Percentiles rank a stretch among this genome's conserved stretches.
Conservation (phyloP, 768 basidiomycete genomes). For the Rhodosporidiobolus odoratus region DNA sequence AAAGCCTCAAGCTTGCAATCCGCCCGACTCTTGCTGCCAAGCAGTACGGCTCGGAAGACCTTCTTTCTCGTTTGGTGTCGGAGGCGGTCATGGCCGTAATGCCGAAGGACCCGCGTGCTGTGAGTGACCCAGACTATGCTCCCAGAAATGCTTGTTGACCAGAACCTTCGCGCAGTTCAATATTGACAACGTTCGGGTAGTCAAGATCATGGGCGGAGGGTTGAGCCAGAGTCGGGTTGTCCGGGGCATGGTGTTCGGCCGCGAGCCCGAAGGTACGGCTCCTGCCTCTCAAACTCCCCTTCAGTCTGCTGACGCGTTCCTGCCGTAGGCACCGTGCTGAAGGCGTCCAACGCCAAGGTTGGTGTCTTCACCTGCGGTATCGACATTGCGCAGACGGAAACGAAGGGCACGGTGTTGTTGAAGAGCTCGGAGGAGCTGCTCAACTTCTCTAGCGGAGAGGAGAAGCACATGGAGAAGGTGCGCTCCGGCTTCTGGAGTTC, state of each 20-base stretch:
- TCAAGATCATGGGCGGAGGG: constrained; percentile 95
- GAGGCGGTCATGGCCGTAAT: constrained; percentile 89
- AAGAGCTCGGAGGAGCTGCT: constrained; percentile 95
- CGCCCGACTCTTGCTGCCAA: constrained; percentile 92
- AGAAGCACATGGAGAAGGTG: constrained; percentile 87
- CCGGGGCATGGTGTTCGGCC: constrained; percentile 94
- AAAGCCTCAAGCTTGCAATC: constrained; percentile 66
- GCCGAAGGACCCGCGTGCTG: constrained; percentile 55
- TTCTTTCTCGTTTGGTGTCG: constrained; percentile 73
- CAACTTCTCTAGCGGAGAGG: constrained; percentile 92
- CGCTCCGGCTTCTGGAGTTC: not conserved
- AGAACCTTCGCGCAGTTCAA: constrained; percentile 74
- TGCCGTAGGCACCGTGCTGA: constrained; percentile 67
- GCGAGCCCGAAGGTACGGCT: constrained; percentile 82
- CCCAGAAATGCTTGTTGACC: not conserved
- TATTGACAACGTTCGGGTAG: constrained; percentile 94
- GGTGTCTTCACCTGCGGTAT: constrained; percentile 90
- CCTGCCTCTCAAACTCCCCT: not conserved
- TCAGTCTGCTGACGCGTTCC: not conserved
- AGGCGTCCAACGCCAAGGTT: constrained; percentile 78
- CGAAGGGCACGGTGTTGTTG: constrained; percentile 94
- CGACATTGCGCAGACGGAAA: constrained; percentile 94
- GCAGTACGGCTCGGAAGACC: constrained; percentile 89
- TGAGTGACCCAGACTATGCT: not conserved
- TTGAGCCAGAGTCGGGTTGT: constrained; percentile 80